Evolutionary conservation across 495 filamentous ascomycete genomes (phyloP), one percentile per base, ranked within the genome.

Genomic region (Penicillium bialowiezense): DNA sequence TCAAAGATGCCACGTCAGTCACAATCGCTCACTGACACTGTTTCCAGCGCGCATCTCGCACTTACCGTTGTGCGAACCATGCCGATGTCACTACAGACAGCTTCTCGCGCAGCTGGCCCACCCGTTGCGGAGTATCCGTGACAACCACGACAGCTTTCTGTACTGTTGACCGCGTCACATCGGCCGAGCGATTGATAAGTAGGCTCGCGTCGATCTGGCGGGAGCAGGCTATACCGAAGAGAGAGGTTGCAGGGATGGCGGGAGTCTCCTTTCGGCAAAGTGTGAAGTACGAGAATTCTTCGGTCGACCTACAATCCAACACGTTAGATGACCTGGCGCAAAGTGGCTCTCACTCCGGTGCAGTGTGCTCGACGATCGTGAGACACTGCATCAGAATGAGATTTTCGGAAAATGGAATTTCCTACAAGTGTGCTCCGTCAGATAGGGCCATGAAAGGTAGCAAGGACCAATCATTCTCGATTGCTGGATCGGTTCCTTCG

Each of bases 141-240:
- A 97, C 89, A 39, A 96, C 91, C 45, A 97, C 91, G n/a, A 98
- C 90, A 7, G 93, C 93, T 70, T 98, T 98, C 64, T 98, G 93
- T 24, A 98, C 93, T 3, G 93, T 97, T 41, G 88, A 93, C 49
- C 93, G 79, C 7, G 93, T 98, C 44, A 97, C 93, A 42, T 97
- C 95, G 21, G 88, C 75, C 1, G 90, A 86, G 37, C 88, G 79
- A 55, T 87, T 79, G 42, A 89, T 75, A 45, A 98, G 76, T 50
- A 85, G 74, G 19, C 79, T 84, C 9, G 91, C 79, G 56, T 95
- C 88, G 50, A 98, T 76, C 70, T 97, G 93, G 43, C 92, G 79
- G 13, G 90, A 95, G 64, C 93, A 98, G 9, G 91, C 88, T 56
- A 98, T 97, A 50, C 93, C 93, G 67, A 98, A 97, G 18, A 97